Evolutionary conservation across 805 yeast species (phyloP).

Genomic region (Yarrowia osloensis): DNA sequence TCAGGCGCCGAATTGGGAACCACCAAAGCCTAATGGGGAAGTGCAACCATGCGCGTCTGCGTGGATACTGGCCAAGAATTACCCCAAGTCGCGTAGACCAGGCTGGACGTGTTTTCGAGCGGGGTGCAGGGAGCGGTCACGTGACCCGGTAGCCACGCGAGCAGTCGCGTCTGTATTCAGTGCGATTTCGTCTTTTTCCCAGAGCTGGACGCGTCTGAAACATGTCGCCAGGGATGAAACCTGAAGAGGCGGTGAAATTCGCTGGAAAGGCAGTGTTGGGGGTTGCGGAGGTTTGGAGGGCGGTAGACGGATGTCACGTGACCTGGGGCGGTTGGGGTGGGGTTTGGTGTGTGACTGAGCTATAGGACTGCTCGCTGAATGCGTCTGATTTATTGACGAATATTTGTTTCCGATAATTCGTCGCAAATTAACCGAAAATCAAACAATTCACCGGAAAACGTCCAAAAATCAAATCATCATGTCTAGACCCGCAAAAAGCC

Average conservation of each 20-base stretch:
- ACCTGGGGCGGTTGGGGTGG: background rate
- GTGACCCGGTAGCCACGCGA: background rate
- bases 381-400: no score
- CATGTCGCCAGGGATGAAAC: background rate
- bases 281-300: no score
- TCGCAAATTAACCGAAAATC: no score
- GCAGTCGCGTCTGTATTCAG: no score
- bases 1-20: background rate
- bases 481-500: no score
- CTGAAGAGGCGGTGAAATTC: no score
- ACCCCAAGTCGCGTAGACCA: background rate
- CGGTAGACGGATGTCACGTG: background rate
- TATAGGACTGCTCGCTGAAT: no score
- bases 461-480: no score
- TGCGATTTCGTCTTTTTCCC: no score
- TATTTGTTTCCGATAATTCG: no score
- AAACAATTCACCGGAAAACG: no score
- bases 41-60: slow-evolving; percentile 15
- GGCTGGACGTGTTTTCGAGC: background rate
- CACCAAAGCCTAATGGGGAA: background rate
- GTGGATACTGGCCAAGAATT: background rate
- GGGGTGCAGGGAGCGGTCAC: background rate
- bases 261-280: background rate
- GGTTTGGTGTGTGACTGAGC: no score
- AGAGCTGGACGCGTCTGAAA: slow-evolving; percentile 2